Evolutionary conservation across 305 asterid genomes (phyloP).

Genomic region (Ilex paraguariensis): DNA sequence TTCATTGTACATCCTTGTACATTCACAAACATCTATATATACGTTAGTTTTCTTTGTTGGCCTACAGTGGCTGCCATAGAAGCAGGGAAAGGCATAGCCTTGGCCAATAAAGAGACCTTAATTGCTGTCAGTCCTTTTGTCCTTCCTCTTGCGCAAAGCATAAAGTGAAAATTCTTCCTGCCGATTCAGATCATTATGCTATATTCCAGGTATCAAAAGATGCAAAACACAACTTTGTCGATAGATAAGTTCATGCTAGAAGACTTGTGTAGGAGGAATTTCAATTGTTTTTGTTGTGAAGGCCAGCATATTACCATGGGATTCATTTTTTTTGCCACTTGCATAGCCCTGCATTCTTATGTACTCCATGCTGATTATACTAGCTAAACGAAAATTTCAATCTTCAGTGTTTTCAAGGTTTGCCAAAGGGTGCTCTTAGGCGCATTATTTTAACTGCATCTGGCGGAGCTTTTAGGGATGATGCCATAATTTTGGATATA

Average conservation of each 20-base stretch:
- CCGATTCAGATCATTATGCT: constrained; percentile 98
- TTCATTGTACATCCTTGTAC: no score
- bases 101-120: constrained; percentile 94
- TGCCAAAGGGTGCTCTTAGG: constrained; percentile 94
- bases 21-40: neutral
- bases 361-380: no score
- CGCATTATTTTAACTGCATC: constrained; percentile 95
- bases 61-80: constrained; percentile 98
- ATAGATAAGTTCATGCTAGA: no score
- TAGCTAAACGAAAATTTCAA: neutral
- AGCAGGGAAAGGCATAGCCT: constrained; percentile 96
- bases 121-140: constrained; percentile 98
- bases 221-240: neutral
- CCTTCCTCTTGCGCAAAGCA: constrained; percentile 98
- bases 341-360: no score
- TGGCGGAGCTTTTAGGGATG: constrained; percentile 92
- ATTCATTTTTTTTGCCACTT: no score
- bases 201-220: constrained; percentile 69
- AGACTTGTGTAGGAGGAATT: no score
- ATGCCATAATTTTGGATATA: neutral
- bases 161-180: constrained; percentile 97
- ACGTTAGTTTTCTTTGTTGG: constrained; percentile 20
- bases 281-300: no score
- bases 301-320: no score
- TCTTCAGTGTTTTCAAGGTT: constrained; percentile 92